Conservation (phyloP, 371 early-diverging fungal species). For the Mucor racemosus region DNA sequence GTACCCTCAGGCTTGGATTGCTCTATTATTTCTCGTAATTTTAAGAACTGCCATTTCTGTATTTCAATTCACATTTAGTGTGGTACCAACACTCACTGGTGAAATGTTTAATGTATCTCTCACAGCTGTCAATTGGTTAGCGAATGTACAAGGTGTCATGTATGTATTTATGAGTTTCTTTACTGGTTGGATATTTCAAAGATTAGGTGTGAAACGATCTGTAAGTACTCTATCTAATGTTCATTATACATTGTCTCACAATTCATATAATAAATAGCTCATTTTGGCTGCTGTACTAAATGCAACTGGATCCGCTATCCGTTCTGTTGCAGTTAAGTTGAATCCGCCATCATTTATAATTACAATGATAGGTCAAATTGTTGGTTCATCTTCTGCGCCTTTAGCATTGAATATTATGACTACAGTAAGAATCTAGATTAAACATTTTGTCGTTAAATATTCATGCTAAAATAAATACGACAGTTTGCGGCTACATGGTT, state of each 20-base stretch:
- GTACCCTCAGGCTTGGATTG: slow-evolving; percentile 47
- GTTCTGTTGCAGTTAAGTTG: slow-evolving; percentile 47
- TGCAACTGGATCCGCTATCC: slow-evolving; percentile 54
- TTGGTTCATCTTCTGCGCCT: slow-evolving; percentile 63
- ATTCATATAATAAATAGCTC: slow-evolving; percentile 29
- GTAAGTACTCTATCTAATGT: slow-evolving; percentile 16
- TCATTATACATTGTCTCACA: neutral
- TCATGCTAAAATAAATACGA: neutral
- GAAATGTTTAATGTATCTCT: slow-evolving; percentile 35
- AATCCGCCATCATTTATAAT: slow-evolving; percentile 43
- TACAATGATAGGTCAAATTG: slow-evolving; percentile 59
- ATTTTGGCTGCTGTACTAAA: slow-evolving; percentile 55
- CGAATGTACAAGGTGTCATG: slow-evolving; percentile 40
- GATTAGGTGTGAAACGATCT: slow-evolving; percentile 42
- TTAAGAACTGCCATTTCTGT: slow-evolving; percentile 39
- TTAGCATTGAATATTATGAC: slow-evolving; percentile 67
- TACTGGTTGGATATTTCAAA: slow-evolving; percentile 46
- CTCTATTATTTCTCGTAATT: slow-evolving; percentile 36
- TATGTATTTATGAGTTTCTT: slow-evolving; percentile 44
- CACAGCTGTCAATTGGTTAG: slow-evolving; percentile 46
- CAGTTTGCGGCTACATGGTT: slow-evolving; percentile 72
- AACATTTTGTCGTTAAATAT: neutral
- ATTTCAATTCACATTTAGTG: slow-evolving; percentile 47
- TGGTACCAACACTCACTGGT: slow-evolving; percentile 32
- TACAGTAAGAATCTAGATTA: slow-evolving; percentile 28